phyloP scores from a whole-genome alignment of 768 basidiomycete genomes.

The Calocera cornea region DNA sequence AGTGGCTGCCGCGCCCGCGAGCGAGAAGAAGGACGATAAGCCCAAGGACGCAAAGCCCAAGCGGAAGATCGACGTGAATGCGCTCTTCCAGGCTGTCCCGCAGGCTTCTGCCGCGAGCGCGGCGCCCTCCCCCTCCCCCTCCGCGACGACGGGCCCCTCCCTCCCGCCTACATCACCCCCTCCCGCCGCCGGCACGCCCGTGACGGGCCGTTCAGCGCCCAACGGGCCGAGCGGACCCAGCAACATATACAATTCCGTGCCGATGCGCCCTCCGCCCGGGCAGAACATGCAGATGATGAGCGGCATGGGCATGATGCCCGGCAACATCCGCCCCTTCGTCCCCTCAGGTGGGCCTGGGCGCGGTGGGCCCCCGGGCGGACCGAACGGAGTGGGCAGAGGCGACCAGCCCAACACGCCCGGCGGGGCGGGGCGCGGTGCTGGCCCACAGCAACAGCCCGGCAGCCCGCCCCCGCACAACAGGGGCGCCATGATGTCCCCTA shows the following conservation, averaged over 20 bases:
- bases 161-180: slow-evolving; percentile 38
- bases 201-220: slow-evolving; percentile 20
- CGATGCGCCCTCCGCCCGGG: neutral
- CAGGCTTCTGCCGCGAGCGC: slow-evolving; percentile 18
- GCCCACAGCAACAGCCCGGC: neutral
- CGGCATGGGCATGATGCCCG: neutral
- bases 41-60: slow-evolving; percentile 17
- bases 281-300: neutral
- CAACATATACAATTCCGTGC: slow-evolving; percentile 38
- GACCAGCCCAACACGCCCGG: neutral
- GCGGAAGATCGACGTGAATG: slow-evolving; percentile 30
- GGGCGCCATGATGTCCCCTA: neutral
- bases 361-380: neutral
- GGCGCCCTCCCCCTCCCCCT: slow-evolving; percentile 17
- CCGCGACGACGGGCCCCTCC: slow-evolving; percentile 44
- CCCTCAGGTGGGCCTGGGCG: neutral
- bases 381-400: neutral
- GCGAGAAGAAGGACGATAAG: neutral
- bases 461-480: neutral
- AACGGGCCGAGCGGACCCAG: slow-evolving; percentile 27
- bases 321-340: neutral
- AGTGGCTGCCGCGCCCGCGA: slow-evolving; percentile 3
- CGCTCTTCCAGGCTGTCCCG: slow-evolving; percentile 28
- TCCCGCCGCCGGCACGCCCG: slow-evolving; percentile 34
- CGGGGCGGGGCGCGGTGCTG: neutral